Evolutionary conservation across 75 land plant species (phyloP).

Genomic region (Gnetum montanum): DNA sequence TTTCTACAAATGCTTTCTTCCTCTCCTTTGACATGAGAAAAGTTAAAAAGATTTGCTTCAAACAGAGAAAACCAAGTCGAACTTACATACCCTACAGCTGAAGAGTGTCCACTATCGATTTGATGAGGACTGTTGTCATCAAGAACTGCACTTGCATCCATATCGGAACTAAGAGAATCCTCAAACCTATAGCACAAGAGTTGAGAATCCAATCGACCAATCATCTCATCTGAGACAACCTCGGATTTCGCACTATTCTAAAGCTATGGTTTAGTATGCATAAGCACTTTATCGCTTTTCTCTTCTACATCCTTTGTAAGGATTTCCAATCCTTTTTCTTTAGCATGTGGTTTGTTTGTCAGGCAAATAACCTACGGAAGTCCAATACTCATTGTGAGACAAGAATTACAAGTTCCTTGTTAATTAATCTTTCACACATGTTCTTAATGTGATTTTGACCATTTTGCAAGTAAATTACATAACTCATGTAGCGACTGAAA

Average conservation of each 20-base stretch:
- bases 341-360: neutral
- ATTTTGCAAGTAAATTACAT: too few species aligned
- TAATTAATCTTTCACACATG: too few species aligned
- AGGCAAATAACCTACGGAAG: slow-evolving; percentile 1
- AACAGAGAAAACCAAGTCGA: neutral
- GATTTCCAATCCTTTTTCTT: slow-evolving; percentile 1
- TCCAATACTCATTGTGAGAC: too few species aligned
- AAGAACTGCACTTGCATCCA: neutral
- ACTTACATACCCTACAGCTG: neutral
- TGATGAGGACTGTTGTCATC: neutral
- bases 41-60: neutral
- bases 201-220: neutral
- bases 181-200: neutral
- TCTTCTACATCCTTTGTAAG: neutral
- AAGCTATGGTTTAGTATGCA: neutral
- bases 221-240: neutral
- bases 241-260: neutral
- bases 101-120: slow-evolving; percentile 5
- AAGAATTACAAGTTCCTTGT: too few species aligned
- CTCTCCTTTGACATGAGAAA: neutral
- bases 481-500: too few species aligned
- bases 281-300: neutral
- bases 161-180: neutral
- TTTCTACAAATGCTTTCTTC: too few species aligned
- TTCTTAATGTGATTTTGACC: too few species aligned